These are phyloP conservation scores for Canariomyces notabilis DNA, from an alignment of 2,329 filamentous ascomycete species.

Conservation along the genomic window DNA sequence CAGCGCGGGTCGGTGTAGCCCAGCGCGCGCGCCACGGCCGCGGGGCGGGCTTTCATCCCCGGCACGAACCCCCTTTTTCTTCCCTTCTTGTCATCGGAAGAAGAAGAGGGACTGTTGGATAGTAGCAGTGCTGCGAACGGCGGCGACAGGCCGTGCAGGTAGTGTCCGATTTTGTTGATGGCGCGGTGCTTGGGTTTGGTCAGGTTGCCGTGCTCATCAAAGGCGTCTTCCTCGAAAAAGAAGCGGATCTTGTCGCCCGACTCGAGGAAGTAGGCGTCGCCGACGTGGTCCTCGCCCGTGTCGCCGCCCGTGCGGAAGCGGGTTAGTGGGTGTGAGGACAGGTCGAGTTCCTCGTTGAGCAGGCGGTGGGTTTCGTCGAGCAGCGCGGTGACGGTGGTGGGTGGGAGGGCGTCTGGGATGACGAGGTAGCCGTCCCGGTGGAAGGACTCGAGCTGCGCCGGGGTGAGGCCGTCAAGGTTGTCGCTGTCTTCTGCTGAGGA, in stretches of 20 bases:
- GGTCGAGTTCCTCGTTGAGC: conserved; percentile 67
- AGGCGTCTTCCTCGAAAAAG: conserved; percentile 96
- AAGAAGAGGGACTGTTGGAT: no score
- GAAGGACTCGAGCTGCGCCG: conserved; percentile 68
- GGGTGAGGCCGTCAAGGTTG: conserved; percentile 65
- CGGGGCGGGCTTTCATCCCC: conserved; percentile 38
- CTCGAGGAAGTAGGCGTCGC: conserved; percentile 88
- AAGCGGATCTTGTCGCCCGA: conserved; percentile 91
- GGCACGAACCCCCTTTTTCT: conserved; percentile 27
- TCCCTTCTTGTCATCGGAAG: no score
- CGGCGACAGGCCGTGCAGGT: conserved; percentile 63
- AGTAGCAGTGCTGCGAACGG: conserved; percentile 59
- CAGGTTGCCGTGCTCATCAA: conserved; percentile 60
- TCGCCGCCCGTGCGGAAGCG: conserved; percentile 83
- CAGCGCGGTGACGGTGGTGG: conserved; percentile 60
- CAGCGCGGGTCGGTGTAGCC: conserved; percentile 71
- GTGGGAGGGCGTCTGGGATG: conserved; percentile 69
- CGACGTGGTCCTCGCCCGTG: conserved; percentile 65
- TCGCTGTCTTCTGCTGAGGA: no score
- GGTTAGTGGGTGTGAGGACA: conserved; percentile 86
- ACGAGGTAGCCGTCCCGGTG: conserved; percentile 84
- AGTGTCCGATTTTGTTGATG: conserved; percentile 86
- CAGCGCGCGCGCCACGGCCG: conserved; percentile 62
- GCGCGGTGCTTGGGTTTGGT: conserved; percentile 74
- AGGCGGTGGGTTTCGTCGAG: conserved; percentile 70